Conservation (phyloP, 805 yeast species). For the Isabelozyma rhagii region DNA sequence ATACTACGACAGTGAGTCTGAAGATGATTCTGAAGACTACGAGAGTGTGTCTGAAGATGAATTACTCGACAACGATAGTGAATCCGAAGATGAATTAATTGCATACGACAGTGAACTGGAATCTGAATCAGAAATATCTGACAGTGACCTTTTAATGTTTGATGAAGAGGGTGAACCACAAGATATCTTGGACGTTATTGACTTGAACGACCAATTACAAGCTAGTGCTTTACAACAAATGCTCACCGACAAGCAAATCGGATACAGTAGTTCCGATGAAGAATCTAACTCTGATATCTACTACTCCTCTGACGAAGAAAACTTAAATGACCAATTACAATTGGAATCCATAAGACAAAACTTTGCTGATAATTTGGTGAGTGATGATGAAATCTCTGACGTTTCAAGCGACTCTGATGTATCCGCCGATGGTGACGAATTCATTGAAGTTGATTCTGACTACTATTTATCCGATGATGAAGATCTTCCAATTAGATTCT, state of each 20-base stretch:
- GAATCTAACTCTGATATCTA: slow-evolving; percentile 20
- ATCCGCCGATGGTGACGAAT: slow-evolving; percentile 26
- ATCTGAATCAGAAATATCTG: slow-evolving; percentile 4
- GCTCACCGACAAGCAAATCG: slow-evolving; percentile 2
- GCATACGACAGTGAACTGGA: slow-evolving; percentile 1
- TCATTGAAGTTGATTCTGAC: slow-evolving; percentile 30
- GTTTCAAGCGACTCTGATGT: slow-evolving; percentile 19
- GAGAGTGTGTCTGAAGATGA: slow-evolving; percentile 14
- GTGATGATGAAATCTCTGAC: slow-evolving; percentile 23
- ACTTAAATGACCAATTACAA: slow-evolving; percentile 28
- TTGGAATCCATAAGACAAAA: slow-evolving; percentile 35
- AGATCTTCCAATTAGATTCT: slow-evolving; percentile 1
- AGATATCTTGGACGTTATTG: slow-evolving; percentile 31
- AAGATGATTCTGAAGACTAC: slow-evolving; percentile 1
- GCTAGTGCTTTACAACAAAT: slow-evolving; percentile 27
- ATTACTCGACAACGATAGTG: slow-evolving; percentile 5
- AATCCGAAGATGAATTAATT: slow-evolving; percentile 12
- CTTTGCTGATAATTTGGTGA: slow-evolving; percentile 31
- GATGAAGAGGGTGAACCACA: slow-evolving; percentile 22
- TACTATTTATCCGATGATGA: slow-evolving; percentile 17
- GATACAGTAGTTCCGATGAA: slow-evolving; percentile 5
- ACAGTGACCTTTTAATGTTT: slow-evolving; percentile 9
- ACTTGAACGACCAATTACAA: slow-evolving; percentile 38
- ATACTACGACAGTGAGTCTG: slow-evolving; percentile 21
- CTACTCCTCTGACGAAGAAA: slow-evolving; percentile 27